Base-by-base conservation (phyloP, 306 rosid species). In the Corylus americana region DNA sequence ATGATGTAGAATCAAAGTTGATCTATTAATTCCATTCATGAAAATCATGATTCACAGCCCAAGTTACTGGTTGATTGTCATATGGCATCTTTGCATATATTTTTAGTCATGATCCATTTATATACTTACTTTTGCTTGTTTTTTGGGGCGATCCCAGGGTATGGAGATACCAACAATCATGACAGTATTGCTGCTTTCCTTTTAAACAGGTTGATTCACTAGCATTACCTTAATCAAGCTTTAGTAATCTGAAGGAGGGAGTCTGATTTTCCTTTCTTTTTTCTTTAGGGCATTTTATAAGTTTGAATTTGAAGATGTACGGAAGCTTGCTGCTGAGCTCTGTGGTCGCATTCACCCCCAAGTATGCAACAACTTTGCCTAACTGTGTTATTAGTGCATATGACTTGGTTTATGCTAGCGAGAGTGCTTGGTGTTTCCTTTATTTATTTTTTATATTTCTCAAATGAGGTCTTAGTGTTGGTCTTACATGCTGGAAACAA, bases 261-360 rank as follows among this genome's bases (percentile, higher is more conserved):
- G 71, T 77, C 80, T 73, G 67, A 80, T 71, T 51, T 71, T 12
- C 45, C 55, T 27, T 45, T 67, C 61, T 73, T 31, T 37, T 39
- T 44, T 3, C 57, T 77, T 79, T 90, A 91, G 98, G 91, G 93
- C 97, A 70, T 89, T 91, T 75, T 68, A 79, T 80, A 86, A 90
- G 83, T 84, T 79, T 77, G 97, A 92, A 84, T 94, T 91, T 88
- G 94, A 92, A 75, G 95, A 92, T 55, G 98, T 92, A 27, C 89
- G 86, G 78, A 94, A 90, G 79, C 92, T 91, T 70, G 92, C 98
- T 78, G 97, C 98, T 84, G 97, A 94, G 91, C 86, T 94, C 12
- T 90, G 95, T 85, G 97, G 97, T 55, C 94, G 97, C 85, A 84
- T 94, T 86, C 97, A 94, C 84, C 97, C 97, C 61, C 89, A 90